Evolutionary conservation across 1,139 yeast genomes (phyloP).

Genomic region (Schwanniomyces etchellsii): DNA sequence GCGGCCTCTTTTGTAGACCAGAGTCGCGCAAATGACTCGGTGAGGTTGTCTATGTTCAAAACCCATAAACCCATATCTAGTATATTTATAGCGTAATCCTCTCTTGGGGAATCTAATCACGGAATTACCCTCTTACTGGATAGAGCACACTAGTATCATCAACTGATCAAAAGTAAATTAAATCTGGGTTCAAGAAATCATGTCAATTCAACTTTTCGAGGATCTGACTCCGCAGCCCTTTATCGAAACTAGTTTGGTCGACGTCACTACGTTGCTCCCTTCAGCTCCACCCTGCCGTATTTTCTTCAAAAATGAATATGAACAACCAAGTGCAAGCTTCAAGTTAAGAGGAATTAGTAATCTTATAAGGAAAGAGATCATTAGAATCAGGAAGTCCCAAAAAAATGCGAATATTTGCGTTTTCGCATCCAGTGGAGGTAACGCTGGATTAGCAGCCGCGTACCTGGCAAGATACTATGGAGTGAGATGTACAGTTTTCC

Average conservation of each 20-base stretch:
- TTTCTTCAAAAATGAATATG: slow-evolving; percentile 32
- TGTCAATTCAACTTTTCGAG: neutral
- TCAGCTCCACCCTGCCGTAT: slow-evolving; percentile 22
- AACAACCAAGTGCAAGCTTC: slow-evolving; percentile 39
- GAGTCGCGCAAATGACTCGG: no score
- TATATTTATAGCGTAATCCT: no score
- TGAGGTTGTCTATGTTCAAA: no score
- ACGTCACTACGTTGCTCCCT: slow-evolving; percentile 22
- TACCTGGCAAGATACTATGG: slow-evolving; percentile 23
- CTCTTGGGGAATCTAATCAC: no score
- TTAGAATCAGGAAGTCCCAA: slow-evolving; percentile 13
- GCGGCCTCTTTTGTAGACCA: no score
- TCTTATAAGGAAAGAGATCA: slow-evolving; percentile 19
- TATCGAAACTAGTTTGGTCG: slow-evolving; percentile 20
- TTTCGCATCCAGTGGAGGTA: slow-evolving; percentile 41
- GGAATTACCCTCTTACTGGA: no score
- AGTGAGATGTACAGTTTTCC: slow-evolving; percentile 34
- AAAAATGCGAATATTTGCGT: slow-evolving; percentile 18
- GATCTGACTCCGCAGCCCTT: slow-evolving; percentile 12
- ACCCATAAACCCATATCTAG: no score
- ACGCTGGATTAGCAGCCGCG: slow-evolving; percentile 45
- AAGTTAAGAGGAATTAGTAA: slow-evolving; percentile 37
- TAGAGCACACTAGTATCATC: no score
- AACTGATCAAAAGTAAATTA: no score
- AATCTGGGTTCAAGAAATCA: no score